phyloP scores from a whole-genome alignment of 2,329 filamentous ascomycete genomes.

The Hypocreales sp. region DNA sequence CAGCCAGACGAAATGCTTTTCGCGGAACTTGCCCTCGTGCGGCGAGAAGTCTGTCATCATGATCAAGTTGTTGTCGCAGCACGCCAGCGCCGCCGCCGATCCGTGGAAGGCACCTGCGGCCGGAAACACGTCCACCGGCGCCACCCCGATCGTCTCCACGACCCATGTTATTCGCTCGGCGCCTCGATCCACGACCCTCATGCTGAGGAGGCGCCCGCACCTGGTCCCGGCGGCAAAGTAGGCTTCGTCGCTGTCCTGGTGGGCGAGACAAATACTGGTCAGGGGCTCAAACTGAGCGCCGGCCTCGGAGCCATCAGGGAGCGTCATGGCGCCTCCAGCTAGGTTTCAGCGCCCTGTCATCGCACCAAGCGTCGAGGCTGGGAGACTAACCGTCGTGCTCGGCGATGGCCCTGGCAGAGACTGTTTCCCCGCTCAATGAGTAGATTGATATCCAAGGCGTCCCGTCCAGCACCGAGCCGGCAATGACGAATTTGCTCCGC shows the following conservation, averaged over 20 bases:
- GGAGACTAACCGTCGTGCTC: slow-evolving; percentile 3
- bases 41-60: slow-evolving; percentile 23
- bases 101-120: slow-evolving; percentile 9
- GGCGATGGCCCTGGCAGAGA: slow-evolving; percentile 6
- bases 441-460: slow-evolving; percentile 18
- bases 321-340: background rate
- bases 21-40: slow-evolving; percentile 15
- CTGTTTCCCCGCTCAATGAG: slow-evolving; percentile 9
- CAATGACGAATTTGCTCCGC: slow-evolving; percentile 13
- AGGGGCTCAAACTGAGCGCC: slow-evolving; percentile 19
- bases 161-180: slow-evolving; percentile 11
- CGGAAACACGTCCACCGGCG: slow-evolving; percentile 19
- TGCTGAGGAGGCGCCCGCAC: slow-evolving; percentile 32
- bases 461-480: slow-evolving; percentile 17
- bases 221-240: slow-evolving; percentile 31
- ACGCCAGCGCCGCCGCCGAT: slow-evolving; percentile 22
- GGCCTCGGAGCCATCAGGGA: background rate
- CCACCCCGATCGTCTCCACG: slow-evolving; percentile 18
- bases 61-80: slow-evolving; percentile 31
- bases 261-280: slow-evolving; percentile 26
- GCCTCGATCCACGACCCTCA: slow-evolving; percentile 11
- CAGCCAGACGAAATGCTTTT: slow-evolving; percentile 32
- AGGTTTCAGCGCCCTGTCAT: slow-evolving; percentile 3
- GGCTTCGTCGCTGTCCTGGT: slow-evolving; percentile 10
- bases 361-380: too few relatives aligned